Evolutionary conservation across 768 basidiomycete genomes (phyloP), one percentile per base, ranked within the genome.

Genomic region (Tulasnella sp.): DNA sequence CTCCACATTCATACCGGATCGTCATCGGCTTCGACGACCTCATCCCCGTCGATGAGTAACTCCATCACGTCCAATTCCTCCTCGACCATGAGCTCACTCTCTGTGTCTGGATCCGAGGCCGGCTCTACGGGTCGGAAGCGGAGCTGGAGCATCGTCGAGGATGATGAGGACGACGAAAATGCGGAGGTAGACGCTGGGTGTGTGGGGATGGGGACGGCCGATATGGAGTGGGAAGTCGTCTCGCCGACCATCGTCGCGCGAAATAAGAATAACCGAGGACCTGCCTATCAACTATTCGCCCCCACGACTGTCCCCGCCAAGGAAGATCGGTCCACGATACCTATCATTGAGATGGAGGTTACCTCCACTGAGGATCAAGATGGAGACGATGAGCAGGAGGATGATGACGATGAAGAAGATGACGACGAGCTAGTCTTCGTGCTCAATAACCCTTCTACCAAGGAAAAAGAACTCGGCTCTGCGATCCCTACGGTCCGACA

Each of bases 351-450:
- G 7, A 15, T 38, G 34, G 34, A 38, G 15, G 34, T 38, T 38
- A 38, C 15, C n/a, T n/a, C n/a, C 30, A 74, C 73, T 42, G 81
- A 82, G 30, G 66, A 63, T 27, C 68, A 70, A 59, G 64, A 65
- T 55, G 67, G 65, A 9, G 80, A 82, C 11, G 84, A 85, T 3
- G 80, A 81, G 0, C 80, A 81, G 4, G 81, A 81, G 3, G 83
- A 82, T 1, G 79, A 83, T 0, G 76, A 77, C 1, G 78, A 78
- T n/a, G 78, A 82, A 2, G 83, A 82, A 25, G 75, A 73, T 3
- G 86, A 88, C 8, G 70, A 69, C 46, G 68, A 71, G 15, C 17
- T 38, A 27, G 45, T 24, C 46, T 34, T 62, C 51, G 48, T 60
- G 22, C 21, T 41, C 21, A 42, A 42, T 34, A 25, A 52, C 29